Evolutionary conservation across 2,329 filamentous ascomycete genomes (phyloP), one percentile per base, ranked within the genome.

Genomic region (Aspergillus sp.): DNA sequence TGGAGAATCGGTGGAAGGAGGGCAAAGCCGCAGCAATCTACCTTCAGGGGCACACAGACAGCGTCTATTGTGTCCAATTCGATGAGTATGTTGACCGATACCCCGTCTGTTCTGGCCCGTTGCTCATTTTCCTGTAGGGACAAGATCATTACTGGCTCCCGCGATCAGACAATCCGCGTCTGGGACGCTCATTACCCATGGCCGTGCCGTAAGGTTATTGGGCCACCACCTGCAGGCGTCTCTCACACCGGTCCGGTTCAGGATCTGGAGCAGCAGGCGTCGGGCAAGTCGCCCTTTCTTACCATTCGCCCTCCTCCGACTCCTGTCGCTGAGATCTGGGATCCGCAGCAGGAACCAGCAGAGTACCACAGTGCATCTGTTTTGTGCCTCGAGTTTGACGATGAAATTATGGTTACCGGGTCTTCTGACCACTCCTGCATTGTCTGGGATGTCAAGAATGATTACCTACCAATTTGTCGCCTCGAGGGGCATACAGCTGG

Each of bases 31-130:
- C 86, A 46, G 88, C 91, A 0, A 86, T 96, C 56, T 98, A 97
- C 73, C 83, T 99, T 21, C 91, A 95, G 67, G 95, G 95, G 2
- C 95, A 99, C 73, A 87, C 88, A 24, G 95, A 99, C 73, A 97
- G 92, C 64, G 96, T 99, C 57, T 99, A 99, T 77, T 99, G 95
- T 75, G 85, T 96, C 56, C 95, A 99, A 71, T 99, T 98, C 72
- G 95, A 99, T 73, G 93, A 98, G 88, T 92, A 83, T 67, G 88
- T 80, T 39, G 19, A 24, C 19, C 37, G 8, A 19, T 27, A 19
- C 17, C 17, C 27, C 15, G 9, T 39, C 15, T 17, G 12, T 17
- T n/a, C n/a, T 27, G 9, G 27, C 3, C n/a, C 6, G 11, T 48
- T 31, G 49, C 62, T 77, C 82, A 72, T 81, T 67, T 37, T 14